phyloP scores from a whole-genome alignment of 805 yeast species.

The Lipomyces mesembrius region DNA sequence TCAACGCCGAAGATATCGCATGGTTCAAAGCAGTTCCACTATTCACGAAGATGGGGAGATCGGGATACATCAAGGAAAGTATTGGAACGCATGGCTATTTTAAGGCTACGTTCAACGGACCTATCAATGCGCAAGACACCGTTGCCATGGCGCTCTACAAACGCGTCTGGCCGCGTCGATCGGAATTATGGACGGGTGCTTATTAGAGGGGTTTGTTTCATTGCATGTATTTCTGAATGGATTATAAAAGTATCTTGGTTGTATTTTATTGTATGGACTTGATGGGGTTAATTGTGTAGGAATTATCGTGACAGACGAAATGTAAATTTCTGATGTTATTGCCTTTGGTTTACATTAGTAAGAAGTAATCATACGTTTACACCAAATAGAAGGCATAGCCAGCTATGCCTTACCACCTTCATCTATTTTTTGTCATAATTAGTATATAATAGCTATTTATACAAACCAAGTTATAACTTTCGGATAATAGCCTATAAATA shows the following conservation, averaged over 20 bases:
- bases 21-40: slow-evolving; percentile 91
- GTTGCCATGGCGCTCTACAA: slow-evolving; percentile 93
- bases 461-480: too few relatives aligned
- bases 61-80: slow-evolving; percentile 92
- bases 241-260: neutral
- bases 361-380: too few relatives aligned
- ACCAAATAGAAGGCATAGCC: too few relatives aligned
- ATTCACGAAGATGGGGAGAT: slow-evolving; percentile 89
- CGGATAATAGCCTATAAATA: too few relatives aligned
- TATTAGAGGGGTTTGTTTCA: slow-evolving; percentile 4
- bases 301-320: neutral
- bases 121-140: slow-evolving; percentile 86
- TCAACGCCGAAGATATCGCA: slow-evolving; percentile 83
- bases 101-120: slow-evolving; percentile 93
- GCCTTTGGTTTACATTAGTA: too few relatives aligned
- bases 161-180: slow-evolving; percentile 82
- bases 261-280: neutral
- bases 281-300: neutral
- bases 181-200: slow-evolving; percentile 29
- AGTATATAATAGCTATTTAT: too few relatives aligned
- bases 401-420: too few relatives aligned
- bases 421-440: too few relatives aligned
- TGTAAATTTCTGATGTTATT: neutral
- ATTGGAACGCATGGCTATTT: slow-evolving; percentile 98
- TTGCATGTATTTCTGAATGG: neutral